Evolutionary conservation across 23 red algal species (phyloP), one percentile per base, ranked within the genome.

Genomic region (Gracilaria vermiculophylla): DNA sequence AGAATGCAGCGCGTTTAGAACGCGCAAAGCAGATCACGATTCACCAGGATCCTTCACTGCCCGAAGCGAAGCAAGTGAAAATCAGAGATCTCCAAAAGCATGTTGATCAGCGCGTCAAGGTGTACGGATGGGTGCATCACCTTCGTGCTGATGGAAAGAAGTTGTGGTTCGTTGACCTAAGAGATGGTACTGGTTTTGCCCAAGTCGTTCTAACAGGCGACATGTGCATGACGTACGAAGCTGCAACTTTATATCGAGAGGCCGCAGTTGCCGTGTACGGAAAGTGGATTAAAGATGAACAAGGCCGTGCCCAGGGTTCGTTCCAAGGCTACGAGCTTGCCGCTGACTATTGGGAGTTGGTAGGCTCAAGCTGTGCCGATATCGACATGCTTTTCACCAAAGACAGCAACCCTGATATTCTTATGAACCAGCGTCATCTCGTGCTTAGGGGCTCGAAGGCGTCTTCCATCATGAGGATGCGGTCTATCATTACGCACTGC

Each of bases 351-450:
- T 98, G 96, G 96, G 79, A 95, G 61, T 75, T 98, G 43, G 81
- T 98, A 28, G 96, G 92, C 2, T 44, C 92, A 47, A 90, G 88
- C 43, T 76, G 77, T 36, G 37, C 92, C 24, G 96, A 98, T 41
- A 95, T 98, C 61, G 96, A 98, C 49, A 95, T 86, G 85, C 76
- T 92, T 12, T 89, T 98, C 49, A 93, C 92, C 52, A 84, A 98
- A 54, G 92, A 98, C 40, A 87, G 77, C 67, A 92, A 92, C 33
- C 88, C 90, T 51, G 96, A 98, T 75, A 92, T 98, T 44, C 82
- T 98, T 17, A 77, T 98, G 62, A 95, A 92, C 56, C 83, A 98
- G 39, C 80, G 96, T n/a, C 96, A 98, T 37, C 85, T 98, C 45
- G 96, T 98, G 13, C 78, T 98, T 28, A 91, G 96, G 23, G 96